Percentiles rank a stretch among this genome's conserved stretches.
Conservation (phyloP, 1,284 basidiomycete species). For the Leccinum angustisporum region DNA sequence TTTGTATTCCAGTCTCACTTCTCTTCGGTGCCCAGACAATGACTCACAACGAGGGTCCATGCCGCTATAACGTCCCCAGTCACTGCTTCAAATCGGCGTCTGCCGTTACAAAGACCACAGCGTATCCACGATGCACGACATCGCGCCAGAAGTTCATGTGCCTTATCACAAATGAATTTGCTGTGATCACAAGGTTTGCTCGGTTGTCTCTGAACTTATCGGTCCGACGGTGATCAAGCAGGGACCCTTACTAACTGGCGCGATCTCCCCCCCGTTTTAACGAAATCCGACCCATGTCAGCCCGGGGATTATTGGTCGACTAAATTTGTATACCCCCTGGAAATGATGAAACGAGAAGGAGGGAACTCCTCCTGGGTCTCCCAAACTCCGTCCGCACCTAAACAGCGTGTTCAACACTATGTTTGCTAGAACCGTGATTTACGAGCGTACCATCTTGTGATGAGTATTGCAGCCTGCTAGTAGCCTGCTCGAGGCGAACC, state of each 20-base stretch:
- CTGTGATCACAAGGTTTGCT: background rate
- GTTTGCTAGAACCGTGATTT: background rate
- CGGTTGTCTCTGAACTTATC: background rate
- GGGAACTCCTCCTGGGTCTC: constrained; percentile 1
- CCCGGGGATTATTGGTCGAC: background rate
- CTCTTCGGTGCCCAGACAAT: background rate
- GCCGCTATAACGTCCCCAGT: background rate
- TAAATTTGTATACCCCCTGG: background rate
- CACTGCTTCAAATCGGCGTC: background rate
- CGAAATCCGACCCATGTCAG: background rate
- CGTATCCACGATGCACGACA: background rate
- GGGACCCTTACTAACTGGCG: constrained; percentile 4
- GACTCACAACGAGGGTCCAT: background rate
- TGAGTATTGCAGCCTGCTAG: background rate
- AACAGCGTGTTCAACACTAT: constrained; percentile 14
- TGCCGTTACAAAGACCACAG: background rate
- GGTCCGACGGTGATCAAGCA: constrained; percentile 4
- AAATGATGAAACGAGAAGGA: constrained; percentile 1
- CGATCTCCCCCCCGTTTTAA: constrained; percentile 21
- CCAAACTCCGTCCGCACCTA: constrained; percentile 16
- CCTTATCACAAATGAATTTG: background rate
- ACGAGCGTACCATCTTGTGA: background rate
- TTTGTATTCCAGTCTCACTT: background rate
- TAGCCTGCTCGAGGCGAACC: background rate
- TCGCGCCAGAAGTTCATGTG: background rate